Evolutionary conservation across 2,329 filamentous ascomycete genomes (phyloP).

Genomic region (Colletotrichum endophyticum): DNA sequence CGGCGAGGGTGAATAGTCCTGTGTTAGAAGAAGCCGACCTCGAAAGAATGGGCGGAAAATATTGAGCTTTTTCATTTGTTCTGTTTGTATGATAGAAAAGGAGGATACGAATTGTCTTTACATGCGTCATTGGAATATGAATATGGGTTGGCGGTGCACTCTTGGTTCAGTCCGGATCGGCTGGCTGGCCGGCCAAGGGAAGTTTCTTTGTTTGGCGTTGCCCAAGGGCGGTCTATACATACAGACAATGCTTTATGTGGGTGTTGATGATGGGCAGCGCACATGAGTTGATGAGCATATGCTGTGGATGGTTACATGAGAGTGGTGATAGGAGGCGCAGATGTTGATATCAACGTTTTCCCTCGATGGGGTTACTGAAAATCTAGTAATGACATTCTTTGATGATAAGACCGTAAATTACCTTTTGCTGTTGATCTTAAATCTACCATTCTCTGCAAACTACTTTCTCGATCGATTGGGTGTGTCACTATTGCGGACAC

Average conservation of each 20-base stretch:
- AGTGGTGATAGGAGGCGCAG: neutral
- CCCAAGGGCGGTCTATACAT: neutral
- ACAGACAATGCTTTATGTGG: neutral
- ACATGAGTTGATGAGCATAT: neutral
- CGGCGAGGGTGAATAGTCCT: conserved; percentile 22
- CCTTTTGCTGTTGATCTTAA: accelerated
- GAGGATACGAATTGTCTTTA: neutral
- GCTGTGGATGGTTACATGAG: neutral
- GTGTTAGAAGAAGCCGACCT: conserved; percentile 29
- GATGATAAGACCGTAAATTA: neutral
- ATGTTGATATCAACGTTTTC: neutral
- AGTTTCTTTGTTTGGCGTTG: neutral
- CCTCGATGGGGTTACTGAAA: neutral
- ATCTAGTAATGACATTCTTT: neutral
- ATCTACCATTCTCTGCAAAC: neutral
- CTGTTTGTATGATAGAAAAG: neutral
- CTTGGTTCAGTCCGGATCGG: neutral
- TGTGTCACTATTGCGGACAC: neutral
- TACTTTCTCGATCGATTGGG: neutral
- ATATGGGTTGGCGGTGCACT: neutral
- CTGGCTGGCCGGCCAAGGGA: neutral
- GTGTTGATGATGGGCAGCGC: neutral
- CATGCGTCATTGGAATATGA: neutral
- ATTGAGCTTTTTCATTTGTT: neutral
- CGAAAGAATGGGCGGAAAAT: conserved; percentile 31